A percentile compares a stretch with the other conserved stretches of the same genome.
These are phyloP conservation scores for Mariannaea elegans DNA, from an alignment of 2,329 filamentous ascomycete genomes.

Conservation along the genomic window DNA sequence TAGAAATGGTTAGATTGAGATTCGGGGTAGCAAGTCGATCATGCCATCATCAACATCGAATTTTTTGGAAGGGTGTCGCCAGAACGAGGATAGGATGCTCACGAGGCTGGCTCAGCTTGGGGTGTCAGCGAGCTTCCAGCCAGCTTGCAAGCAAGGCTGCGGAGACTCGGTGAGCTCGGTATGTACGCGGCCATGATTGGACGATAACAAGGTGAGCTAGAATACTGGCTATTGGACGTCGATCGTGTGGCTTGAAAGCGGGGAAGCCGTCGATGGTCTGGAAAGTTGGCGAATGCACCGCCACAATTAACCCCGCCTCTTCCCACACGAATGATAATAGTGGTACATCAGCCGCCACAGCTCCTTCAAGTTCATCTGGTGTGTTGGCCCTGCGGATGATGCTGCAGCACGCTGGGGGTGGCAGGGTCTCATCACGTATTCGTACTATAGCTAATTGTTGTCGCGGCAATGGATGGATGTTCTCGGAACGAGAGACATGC, in stretches of 20 bases:
- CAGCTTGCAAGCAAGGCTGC: constrained; percentile 43
- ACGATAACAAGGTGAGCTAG: background rate
- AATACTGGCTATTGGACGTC: background rate
- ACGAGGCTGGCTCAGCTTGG: constrained; percentile 28
- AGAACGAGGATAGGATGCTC: constrained; percentile 14
- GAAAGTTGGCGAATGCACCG: background rate
- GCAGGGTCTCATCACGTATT: background rate
- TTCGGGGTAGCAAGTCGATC: background rate
- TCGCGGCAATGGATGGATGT: constrained; percentile 24
- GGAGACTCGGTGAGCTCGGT: constrained; percentile 18
- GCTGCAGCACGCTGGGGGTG: constrained; percentile 4
- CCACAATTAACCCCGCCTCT: constrained; percentile 11
- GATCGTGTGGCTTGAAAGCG: constrained; percentile 12
- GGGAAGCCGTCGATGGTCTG: too few relatives aligned
- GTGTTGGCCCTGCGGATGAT: constrained; percentile 17
- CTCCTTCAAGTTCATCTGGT: constrained; percentile 7
- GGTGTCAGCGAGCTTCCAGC: constrained; percentile 34
- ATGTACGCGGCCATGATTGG: constrained; percentile 30
- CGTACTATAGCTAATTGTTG: constrained; percentile 4
- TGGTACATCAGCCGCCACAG: background rate
- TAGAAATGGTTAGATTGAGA: constrained; percentile 10
- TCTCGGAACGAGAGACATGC: constrained; percentile 18
- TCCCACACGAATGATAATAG: background rate
- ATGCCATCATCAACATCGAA: constrained; percentile 23
- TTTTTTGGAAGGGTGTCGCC: constrained; percentile 12